Percentiles rank a stretch among this genome's conserved stretches.
Conservation (phyloP, 2,329 filamentous ascomycete genomes). For the Fusarium sp. region DNA sequence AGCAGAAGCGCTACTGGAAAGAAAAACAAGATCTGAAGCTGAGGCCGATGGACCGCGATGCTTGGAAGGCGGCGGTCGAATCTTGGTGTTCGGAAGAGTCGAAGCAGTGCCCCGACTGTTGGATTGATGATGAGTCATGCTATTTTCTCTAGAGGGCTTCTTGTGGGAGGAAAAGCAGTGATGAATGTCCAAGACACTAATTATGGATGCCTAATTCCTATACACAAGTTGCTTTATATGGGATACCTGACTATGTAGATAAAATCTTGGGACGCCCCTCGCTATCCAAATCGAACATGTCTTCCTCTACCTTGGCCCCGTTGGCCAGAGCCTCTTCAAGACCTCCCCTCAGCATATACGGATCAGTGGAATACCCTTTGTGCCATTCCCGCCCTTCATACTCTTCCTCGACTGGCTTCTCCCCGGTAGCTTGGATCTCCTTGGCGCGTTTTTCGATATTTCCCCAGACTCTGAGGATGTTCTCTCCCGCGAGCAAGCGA, state of each 20-base stretch:
- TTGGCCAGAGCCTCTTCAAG: slow-evolving; percentile 27
- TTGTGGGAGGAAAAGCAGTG: neutral
- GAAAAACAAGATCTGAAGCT: neutral
- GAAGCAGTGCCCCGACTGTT: slow-evolving; percentile 1
- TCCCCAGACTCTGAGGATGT: slow-evolving; percentile 47
- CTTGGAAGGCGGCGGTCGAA: neutral
- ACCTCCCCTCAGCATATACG: slow-evolving; percentile 41
- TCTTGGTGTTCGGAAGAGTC: neutral
- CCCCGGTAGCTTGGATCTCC: slow-evolving; percentile 34
- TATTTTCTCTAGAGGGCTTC: neutral
- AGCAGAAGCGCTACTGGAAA: neutral
- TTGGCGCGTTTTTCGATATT: slow-evolving; percentile 44
- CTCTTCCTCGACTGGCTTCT: slow-evolving; percentile 47
- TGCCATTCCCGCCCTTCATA: slow-evolving; percentile 46
- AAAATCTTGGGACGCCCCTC: slow-evolving; percentile 9
- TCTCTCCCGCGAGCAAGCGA: slow-evolving; percentile 43
- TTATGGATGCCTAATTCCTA: too few species aligned
- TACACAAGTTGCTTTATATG: neutral
- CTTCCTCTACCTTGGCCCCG: slow-evolving; percentile 18
- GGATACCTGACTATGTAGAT: neutral
- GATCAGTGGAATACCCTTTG: slow-evolving; percentile 41
- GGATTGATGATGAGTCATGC: neutral
- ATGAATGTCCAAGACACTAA: neutral
- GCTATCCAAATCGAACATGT: slow-evolving; percentile 11
- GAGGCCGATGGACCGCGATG: neutral